Percentiles rank a stretch among this genome's conserved stretches.
Evolutionary conservation across 2,329 filamentous ascomycete genomes (phyloP).

Genomic region (Colletotrichum graminicola): DNA sequence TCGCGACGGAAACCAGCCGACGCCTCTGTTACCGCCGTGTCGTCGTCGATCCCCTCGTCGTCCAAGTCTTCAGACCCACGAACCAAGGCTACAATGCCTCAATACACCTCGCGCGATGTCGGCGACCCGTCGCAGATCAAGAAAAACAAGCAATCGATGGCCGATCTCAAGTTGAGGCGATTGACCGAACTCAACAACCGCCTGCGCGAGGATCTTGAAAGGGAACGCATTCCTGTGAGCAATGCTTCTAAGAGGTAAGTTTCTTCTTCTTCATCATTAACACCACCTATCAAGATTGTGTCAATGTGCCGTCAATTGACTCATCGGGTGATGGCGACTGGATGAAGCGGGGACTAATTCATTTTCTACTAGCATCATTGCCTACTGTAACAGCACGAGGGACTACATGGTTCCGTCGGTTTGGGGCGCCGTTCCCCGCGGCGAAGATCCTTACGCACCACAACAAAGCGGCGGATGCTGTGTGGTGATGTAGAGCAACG

Average conservation of each 20-base stretch:
- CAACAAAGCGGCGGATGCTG: conserved; percentile 95
- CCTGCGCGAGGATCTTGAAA: conserved; percentile 93
- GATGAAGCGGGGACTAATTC: conserved; percentile 23
- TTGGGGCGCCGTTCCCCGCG: conserved; percentile 94
- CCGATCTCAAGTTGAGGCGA: conserved; percentile 94
- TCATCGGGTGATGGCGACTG: not conserved
- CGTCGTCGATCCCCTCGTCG: conserved; percentile 40
- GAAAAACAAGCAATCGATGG: conserved; percentile 99
- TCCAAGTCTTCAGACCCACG: conserved; percentile 41
- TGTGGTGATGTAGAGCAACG: conserved; percentile 81
- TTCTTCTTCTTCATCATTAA: conserved; percentile 6
- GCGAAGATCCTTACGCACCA: conserved; percentile 97
- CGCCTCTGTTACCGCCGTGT: conserved; percentile 24
- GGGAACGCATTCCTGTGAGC: conserved; percentile 94
- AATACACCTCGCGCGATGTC: conserved; percentile 75
- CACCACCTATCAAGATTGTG: not conserved
- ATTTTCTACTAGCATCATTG: conserved; percentile 79
- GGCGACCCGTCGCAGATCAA: conserved; percentile 77
- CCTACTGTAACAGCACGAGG: conserved; percentile 97
- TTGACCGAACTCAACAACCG: conserved; percentile 97
- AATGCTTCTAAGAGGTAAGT: conserved; percentile 88
- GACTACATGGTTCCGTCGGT: conserved; percentile 99
- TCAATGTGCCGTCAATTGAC: conserved; percentile 4
- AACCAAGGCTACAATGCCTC: conserved; percentile 65
- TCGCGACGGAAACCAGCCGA: conserved; percentile 29